Evolutionary conservation across 2,329 filamentous ascomycete genomes (phyloP), one percentile per base, ranked within the genome.

Genomic region (Botryotinia calthae): DNA sequence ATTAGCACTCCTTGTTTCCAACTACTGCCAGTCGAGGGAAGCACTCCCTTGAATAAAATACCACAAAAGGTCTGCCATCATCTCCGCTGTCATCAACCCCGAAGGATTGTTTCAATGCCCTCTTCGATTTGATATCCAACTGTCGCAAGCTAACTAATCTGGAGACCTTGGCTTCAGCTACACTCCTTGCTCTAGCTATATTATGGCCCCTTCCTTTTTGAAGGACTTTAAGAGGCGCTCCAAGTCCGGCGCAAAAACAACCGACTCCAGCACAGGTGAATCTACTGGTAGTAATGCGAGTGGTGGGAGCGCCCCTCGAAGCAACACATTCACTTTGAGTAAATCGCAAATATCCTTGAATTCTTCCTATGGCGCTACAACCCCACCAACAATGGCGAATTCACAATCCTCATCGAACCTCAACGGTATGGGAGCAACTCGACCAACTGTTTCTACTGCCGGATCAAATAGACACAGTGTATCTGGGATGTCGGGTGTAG

Each of bases 171-270:
- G 14, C 64, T 40, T 40, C 51, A 54, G 64, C 63, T 37, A 54
- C 64, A 14, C 46, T 28, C 64, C 40, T 67, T 61, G 22, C 70
- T 56, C 54, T 59, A 56, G 54, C 61, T 72, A 62, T 46, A 76
- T 18, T 28, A 90, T 90, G 88, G 84, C 87, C 72, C 87, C 88
- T 48, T 84, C 90, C 61, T 93, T 97, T 80, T 86, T 96, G 79
- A 93, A 89, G 82, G 90, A 91, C 80, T 83, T 97, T 72, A 91
- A 93, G 78, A 89, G 93, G 78, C 90, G 91, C 78, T 96, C 93
- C 72, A 91, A 87, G 81, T 88, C 90, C 74, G 94, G 90, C 84
- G 91, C 94, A 83, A 90, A 85, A 74, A 89, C 89, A 58, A 88
- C 86, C 65, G 88, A 91, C 78, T 86, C 86, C 18, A 72, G 70